phyloP scores from a whole-genome alignment of 441 rosid genomes.

The Omphalea diandra region DNA sequence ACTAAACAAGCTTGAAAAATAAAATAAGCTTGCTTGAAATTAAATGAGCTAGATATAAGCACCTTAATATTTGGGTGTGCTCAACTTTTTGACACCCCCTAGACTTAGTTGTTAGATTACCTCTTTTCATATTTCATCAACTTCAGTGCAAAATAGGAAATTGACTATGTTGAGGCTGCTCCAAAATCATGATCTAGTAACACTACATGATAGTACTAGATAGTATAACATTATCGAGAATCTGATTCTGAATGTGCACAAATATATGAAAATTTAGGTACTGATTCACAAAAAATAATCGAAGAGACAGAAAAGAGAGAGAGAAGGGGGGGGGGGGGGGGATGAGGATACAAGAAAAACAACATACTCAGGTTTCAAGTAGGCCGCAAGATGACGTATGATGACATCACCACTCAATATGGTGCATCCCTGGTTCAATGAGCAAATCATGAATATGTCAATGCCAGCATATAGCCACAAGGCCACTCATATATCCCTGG shows the following conservation, averaged over 20 bases:
- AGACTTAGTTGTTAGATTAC: too few relatives aligned
- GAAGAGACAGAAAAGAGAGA: conserved; percentile 4
- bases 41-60: too few relatives aligned
- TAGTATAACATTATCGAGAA: neutral
- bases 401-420: conserved; percentile 95
- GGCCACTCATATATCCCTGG: neutral
- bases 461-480: neutral
- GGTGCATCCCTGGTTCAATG: conserved; percentile 74
- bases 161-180: neutral
- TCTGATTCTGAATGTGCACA: neutral
- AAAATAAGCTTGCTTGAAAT: too few relatives aligned
- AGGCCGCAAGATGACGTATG: conserved; percentile 79
- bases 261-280: neutral
- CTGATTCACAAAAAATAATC: neutral
- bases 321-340: too few relatives aligned
- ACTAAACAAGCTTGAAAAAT: too few relatives aligned
- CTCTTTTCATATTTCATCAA: too few relatives aligned
- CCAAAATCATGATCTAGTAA: neutral
- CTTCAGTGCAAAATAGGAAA: neutral
- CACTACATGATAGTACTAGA: too few relatives aligned
- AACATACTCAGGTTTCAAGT: conserved; percentile 76
- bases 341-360: conserved; percentile 98
- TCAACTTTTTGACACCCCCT: too few relatives aligned
- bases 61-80: too few relatives aligned
- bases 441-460: conserved; percentile 12